Percentiles rank a stretch among this genome's conserved stretches.
Conservation (phyloP, 2,329 filamentous ascomycete genomes). For the Colletotrichum endophyticum region DNA sequence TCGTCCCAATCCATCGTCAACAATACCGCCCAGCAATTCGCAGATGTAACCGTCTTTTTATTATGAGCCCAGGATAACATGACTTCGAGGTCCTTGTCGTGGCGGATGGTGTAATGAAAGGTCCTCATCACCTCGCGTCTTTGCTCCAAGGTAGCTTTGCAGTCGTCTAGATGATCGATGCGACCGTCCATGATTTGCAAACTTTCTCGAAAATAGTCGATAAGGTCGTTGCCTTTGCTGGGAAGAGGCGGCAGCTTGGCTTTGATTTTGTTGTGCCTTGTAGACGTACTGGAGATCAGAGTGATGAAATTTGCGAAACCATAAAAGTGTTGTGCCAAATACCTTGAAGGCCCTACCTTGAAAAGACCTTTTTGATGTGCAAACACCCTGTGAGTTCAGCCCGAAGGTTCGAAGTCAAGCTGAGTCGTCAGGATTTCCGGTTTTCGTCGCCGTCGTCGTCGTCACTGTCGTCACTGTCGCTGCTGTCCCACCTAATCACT, state of each 20-base stretch:
- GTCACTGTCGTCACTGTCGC: no score
- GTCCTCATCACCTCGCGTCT: background rate
- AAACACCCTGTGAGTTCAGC: no score
- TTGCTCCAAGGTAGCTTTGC: background rate
- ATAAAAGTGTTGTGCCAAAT: accelerated
- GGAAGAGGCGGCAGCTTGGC: background rate
- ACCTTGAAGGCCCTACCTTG: no score
- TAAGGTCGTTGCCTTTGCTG: accelerated
- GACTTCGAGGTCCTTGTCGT: background rate
- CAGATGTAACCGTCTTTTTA: background rate
- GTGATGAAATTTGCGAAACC: no score
- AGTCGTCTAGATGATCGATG: background rate
- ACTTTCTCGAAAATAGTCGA: background rate
- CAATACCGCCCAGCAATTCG: background rate
- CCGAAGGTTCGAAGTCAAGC: no score
- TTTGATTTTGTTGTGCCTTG: background rate
- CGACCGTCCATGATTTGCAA: background rate
- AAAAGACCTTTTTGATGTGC: no score
- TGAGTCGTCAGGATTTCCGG: no score
- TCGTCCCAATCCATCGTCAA: background rate
- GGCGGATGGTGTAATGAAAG: background rate
- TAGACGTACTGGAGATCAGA: no score
- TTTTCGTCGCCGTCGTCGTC: no score
- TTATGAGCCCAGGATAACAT: background rate
- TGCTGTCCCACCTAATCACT: no score